Evolutionary conservation across 345 rosid species (phyloP).

Genomic region (Ceriops zippeliana): DNA sequence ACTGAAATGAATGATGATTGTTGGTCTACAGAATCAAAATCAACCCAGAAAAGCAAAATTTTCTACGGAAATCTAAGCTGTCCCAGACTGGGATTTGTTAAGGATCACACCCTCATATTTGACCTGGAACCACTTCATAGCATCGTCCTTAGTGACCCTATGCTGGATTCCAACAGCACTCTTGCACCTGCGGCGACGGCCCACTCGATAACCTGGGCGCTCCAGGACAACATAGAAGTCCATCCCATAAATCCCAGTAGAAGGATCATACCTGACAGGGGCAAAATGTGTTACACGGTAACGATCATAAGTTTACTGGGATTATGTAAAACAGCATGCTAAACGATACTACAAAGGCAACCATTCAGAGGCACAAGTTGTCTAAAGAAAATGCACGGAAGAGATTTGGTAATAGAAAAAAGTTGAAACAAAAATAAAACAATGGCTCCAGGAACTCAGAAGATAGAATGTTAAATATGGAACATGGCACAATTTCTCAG

Average conservation of each 20-base stretch:
- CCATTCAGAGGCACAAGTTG: too few species aligned
- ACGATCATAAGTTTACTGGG: not conserved
- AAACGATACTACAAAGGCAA: too few species aligned
- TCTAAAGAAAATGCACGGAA: too few species aligned
- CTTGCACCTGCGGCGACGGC: conserved; percentile 87
- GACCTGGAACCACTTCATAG: conserved; percentile 96
- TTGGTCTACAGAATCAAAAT: conserved; percentile 4
- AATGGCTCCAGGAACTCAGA: too few species aligned
- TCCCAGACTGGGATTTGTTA: conserved; percentile 54
- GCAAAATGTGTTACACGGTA: not conserved
- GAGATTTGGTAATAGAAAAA: too few species aligned
- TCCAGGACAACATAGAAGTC: conserved; percentile 63
- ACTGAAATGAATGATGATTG: not conserved
- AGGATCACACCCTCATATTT: conserved; percentile 93
- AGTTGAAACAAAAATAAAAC: too few species aligned
- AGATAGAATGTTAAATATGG: too few species aligned
- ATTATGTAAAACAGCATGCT: too few species aligned
- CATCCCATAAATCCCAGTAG: conserved; percentile 71
- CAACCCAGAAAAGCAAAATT: not conserved
- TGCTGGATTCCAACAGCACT: conserved; percentile 80
- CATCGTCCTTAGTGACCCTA: conserved; percentile 86
- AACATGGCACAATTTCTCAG: too few species aligned
- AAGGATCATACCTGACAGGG: conserved; percentile 53
- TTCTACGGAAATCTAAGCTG: conserved; percentile 15
- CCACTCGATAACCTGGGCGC: conserved; percentile 82